Percentiles rank a stretch among this genome's conserved stretches.
These are phyloP conservation scores for Alternaria solani DNA, from an alignment of 2,329 filamentous ascomycete genomes.

Conservation along the genomic window DNA sequence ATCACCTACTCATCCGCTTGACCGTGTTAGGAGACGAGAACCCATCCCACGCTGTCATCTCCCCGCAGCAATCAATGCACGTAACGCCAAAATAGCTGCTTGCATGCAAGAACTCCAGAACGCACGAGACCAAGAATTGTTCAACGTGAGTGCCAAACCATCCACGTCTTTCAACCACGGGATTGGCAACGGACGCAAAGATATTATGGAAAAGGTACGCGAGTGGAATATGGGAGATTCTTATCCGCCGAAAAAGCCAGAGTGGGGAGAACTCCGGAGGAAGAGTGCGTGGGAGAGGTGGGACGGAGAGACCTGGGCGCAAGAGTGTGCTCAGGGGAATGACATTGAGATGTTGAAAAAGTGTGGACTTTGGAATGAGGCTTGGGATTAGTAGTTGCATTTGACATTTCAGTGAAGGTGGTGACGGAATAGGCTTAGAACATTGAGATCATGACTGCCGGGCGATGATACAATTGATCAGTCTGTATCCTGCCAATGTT, in stretches of 20 bases:
- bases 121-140: neutral
- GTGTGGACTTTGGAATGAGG: neutral
- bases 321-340: neutral
- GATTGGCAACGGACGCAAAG: neutral
- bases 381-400: neutral
- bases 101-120: neutral
- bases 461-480: neutral
- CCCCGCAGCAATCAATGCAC: neutral
- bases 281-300: constrained; percentile 15
- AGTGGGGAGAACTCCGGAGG: neutral
- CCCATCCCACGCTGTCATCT: neutral
- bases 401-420: neutral
- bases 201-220: constrained; percentile 9
- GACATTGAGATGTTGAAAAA: constrained; percentile 2
- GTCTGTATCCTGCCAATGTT: neutral
- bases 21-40: neutral
- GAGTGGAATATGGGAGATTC: neutral
- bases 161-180: neutral
- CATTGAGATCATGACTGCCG: neutral
- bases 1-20: neutral
- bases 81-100: neutral
- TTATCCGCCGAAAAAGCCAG: constrained; percentile 8
- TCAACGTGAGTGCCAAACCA: neutral
- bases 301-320: constrained; percentile 11
- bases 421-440: neutral